Conservation (phyloP, 306 rosid genomes). For the Citrullus mucosospermus region DNA sequence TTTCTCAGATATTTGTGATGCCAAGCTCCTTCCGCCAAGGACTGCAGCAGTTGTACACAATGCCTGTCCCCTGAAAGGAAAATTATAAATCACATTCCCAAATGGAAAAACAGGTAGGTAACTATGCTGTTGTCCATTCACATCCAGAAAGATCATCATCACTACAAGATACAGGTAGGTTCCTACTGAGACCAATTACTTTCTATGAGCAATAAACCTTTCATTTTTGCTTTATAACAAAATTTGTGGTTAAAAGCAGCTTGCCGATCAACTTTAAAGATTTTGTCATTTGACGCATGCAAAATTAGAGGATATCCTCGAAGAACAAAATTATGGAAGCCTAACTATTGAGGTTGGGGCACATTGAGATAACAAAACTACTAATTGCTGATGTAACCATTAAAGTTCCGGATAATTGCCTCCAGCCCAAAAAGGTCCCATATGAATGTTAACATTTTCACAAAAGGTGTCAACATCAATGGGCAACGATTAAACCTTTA, state of each 20-base stretch:
- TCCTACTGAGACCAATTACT: not conserved
- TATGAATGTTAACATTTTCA: not conserved
- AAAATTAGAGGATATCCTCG: not conserved
- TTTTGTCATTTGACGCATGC: not conserved
- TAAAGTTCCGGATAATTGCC: not conserved
- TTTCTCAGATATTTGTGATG: slow-evolving; percentile 89
- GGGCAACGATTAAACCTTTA: not conserved
- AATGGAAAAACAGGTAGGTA: not conserved
- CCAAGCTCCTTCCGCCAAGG: slow-evolving; percentile 88
- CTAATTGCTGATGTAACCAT: not conserved
- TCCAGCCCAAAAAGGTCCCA: not conserved
- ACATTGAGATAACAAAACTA: not conserved
- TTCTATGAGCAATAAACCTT: not conserved
- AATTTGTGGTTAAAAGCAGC: not conserved
- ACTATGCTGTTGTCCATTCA: not conserved
- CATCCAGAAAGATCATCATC: not conserved
- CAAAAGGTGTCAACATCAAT: not conserved
- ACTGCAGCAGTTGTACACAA: slow-evolving; percentile 86
- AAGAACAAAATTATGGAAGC: not conserved
- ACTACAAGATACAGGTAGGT: not conserved
- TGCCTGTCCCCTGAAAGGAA: slow-evolving; percentile 61
- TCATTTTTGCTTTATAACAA: not conserved
- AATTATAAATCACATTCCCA: not conserved
- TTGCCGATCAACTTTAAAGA: not conserved
- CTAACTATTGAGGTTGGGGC: not conserved